Percentiles rank a stretch among this genome's conserved stretches.
phyloP scores from a whole-genome alignment of 306 rosid species.

The Crotalaria pallida region DNA sequence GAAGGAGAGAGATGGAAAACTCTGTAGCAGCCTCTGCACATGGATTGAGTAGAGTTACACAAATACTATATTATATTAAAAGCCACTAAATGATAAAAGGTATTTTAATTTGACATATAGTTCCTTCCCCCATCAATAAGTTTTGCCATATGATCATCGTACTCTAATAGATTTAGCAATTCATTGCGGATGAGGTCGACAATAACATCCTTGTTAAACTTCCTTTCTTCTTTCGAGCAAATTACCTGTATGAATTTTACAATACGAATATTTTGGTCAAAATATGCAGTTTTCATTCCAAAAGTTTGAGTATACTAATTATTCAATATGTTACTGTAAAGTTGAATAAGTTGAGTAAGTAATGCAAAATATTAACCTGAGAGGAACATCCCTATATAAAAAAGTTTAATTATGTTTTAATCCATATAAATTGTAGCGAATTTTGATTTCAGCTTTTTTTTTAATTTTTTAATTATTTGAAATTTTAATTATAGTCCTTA shows the following conservation, averaged over 20 bases:
- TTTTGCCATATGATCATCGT: slow-evolving; percentile 96
- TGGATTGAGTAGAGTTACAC: slow-evolving; percentile 22
- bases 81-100: not conserved
- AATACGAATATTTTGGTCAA: not conserved
- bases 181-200: slow-evolving; percentile 85
- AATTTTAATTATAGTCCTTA: too few species aligned
- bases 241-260: slow-evolving; percentile 59
- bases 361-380: not conserved
- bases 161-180: slow-evolving; percentile 87
- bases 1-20: slow-evolving; percentile 80
- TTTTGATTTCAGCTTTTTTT: too few species aligned
- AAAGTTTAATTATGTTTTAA: too few species aligned
- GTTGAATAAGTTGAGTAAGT: not conserved
- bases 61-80: not conserved
- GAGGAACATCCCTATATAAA: too few species aligned
- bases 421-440: too few species aligned
- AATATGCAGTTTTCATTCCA: not conserved
- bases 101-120: slow-evolving; percentile 47
- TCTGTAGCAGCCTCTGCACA: slow-evolving; percentile 85
- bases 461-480: too few species aligned
- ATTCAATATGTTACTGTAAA: not conserved
- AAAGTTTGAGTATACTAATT: not conserved
- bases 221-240: slow-evolving; percentile 93
- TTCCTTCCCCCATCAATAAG: slow-evolving; percentile 96
- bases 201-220: slow-evolving; percentile 82